Evolutionary conservation across 371 early-diverging fungal genomes (phyloP).

Genomic region (Phascolomyces articulosus): DNA sequence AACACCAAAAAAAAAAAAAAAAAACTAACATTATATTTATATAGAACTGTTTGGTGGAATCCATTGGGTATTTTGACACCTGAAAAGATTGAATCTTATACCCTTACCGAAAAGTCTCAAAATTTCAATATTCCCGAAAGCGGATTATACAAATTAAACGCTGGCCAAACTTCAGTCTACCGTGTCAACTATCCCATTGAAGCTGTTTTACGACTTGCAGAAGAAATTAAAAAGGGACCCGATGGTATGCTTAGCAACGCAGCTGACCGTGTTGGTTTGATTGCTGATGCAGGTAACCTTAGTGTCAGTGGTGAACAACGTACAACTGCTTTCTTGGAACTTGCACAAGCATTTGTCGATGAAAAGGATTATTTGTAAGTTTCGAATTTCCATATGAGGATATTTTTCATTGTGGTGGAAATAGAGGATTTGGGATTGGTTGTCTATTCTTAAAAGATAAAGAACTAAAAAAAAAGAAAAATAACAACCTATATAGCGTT

Average conservation of each 20-base stretch:
- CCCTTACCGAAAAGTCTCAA: constrained; percentile 51
- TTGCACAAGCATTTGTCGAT: constrained; percentile 49
- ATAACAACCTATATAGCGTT: too few relatives aligned
- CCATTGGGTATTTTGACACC: constrained; percentile 59
- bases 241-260: constrained; percentile 55
- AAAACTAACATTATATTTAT: background rate
- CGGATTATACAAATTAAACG: constrained; percentile 60
- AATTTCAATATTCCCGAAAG: constrained; percentile 43
- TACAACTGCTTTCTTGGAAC: constrained; percentile 58
- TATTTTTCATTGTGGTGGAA: too few relatives aligned
- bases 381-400: too few relatives aligned
- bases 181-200: constrained; percentile 73
- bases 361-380: constrained; percentile 57
- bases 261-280: constrained; percentile 70
- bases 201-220: constrained; percentile 55
- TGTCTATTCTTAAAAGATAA: too few relatives aligned
- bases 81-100: constrained; percentile 31
- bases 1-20: constrained; percentile 23
- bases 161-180: constrained; percentile 63
- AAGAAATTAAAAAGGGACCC: constrained; percentile 52
- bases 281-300: constrained; percentile 67
- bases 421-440: too few relatives aligned
- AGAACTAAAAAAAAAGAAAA: too few relatives aligned
- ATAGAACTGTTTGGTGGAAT: constrained; percentile 56
- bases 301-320: constrained; percentile 61